phyloP scores from a whole-genome alignment of 495 filamentous ascomycete genomes.

The Neurospora sp. region DNA sequence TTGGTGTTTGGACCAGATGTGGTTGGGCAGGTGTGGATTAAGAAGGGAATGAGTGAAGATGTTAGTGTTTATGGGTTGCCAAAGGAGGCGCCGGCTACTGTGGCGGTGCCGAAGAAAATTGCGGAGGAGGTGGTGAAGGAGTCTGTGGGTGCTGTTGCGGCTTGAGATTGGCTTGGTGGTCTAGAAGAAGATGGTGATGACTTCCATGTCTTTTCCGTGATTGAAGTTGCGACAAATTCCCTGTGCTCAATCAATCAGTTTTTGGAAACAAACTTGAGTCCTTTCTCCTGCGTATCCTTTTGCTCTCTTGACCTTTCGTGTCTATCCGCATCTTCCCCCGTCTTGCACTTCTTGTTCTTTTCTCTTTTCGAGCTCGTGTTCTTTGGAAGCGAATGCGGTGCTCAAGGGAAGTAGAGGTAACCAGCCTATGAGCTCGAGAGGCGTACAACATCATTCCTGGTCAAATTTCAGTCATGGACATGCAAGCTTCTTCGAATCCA shows the following conservation, averaged over 20 bases:
- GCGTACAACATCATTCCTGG: not conserved
- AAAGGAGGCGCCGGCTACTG: not conserved
- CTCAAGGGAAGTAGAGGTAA: no score
- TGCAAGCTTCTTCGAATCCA: not conserved
- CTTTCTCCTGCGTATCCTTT: not conserved
- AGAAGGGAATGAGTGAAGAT: conserved; percentile 20
- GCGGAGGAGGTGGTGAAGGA: not conserved
- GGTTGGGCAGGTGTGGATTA: conserved; percentile 19
- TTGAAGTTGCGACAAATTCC: no score
- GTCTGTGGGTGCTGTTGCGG: not conserved
- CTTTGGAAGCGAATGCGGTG: not conserved
- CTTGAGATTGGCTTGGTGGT: not conserved
- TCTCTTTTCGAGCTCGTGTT: not conserved
- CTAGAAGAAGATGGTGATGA: not conserved
- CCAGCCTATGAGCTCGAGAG: not conserved
- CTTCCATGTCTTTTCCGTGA: no score
- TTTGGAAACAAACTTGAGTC: not conserved
- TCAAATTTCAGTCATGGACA: not conserved
- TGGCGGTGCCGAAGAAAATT: not conserved
- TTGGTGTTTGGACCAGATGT: conserved; percentile 18
- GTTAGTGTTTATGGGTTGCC: conserved; percentile 17
- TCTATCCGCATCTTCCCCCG: no score
- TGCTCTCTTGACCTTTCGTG: not conserved
- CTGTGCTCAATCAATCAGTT: no score
- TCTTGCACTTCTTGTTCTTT: not conserved